A percentile compares a stretch with the other conserved stretches of the same genome.
These are phyloP conservation scores for Nicotiana knightiana DNA, from an alignment of 257 asterid genomes.

Conservation along the genomic window DNA sequence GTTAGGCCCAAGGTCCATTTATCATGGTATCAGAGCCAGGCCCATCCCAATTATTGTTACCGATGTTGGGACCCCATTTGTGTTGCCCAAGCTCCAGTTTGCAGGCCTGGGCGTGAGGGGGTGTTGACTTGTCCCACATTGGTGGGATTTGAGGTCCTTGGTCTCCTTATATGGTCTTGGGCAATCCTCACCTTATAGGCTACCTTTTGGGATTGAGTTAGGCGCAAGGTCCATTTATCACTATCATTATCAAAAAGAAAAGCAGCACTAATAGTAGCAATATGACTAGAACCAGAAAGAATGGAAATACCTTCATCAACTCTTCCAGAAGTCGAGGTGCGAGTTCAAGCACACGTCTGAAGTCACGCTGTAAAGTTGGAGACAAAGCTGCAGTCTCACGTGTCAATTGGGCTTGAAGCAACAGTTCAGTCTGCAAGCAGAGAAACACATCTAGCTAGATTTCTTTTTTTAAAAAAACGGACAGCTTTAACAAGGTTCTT, in stretches of 20 bases:
- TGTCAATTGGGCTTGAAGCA: conserved; percentile 95
- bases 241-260: neutral
- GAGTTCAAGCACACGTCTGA: conserved; percentile 74
- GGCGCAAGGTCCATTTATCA: no score
- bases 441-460: neutral
- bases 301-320: conserved; percentile 71
- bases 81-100: no score
- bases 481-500: conserved; percentile 5
- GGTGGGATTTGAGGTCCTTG: no score
- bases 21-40: no score
- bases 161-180: no score
- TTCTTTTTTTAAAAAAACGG: neutral
- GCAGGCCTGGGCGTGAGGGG: no score
- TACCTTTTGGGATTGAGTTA: no score
- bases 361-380: conserved; percentile 67
- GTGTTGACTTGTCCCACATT: no score
- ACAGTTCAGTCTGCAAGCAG: conserved; percentile 71
- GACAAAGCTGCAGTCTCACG: conserved; percentile 85
- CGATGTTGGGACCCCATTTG: no score
- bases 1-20: no score
- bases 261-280: neutral
- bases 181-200: no score
- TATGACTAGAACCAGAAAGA: conserved; percentile 3
- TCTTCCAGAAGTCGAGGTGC: conserved; percentile 99
- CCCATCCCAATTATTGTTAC: no score